Evolutionary conservation across 257 asterid genomes (phyloP).

Genomic region (Fraxinus pennsylvanica): DNA sequence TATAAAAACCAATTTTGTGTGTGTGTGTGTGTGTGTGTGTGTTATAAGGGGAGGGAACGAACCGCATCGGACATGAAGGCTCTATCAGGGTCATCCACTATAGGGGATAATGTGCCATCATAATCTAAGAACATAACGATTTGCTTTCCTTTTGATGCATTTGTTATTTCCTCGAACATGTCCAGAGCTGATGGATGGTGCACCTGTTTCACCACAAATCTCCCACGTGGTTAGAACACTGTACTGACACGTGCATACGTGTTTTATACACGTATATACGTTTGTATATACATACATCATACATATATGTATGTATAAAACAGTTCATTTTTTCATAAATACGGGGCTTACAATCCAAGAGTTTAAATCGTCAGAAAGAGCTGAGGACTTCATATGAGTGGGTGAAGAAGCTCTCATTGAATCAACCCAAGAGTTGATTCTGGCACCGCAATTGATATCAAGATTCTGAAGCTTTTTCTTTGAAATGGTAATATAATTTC

Average conservation of each 20-base stretch:
- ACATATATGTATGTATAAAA: background rate
- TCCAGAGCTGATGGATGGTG: slow-evolving; percentile 84
- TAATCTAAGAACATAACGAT: slow-evolving; percentile 88
- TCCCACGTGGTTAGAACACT: slow-evolving; percentile 16
- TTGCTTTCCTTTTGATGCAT: slow-evolving; percentile 83
- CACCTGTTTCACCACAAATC: slow-evolving; percentile 42
- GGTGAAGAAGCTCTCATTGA: slow-evolving; percentile 93
- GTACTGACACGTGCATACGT: slow-evolving; percentile 31
- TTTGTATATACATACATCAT: background rate
- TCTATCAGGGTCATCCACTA: slow-evolving; percentile 88
- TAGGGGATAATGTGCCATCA: slow-evolving; percentile 95
- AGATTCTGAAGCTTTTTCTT: slow-evolving; percentile 65
- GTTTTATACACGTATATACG: background rate
- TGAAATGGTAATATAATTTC: slow-evolving; percentile 59
- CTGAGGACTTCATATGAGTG: slow-evolving; percentile 54
- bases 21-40: too few species aligned
- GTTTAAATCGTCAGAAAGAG: slow-evolving; percentile 45
- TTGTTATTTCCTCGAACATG: slow-evolving; percentile 74
- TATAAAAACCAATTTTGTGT: too few species aligned
- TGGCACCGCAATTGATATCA: slow-evolving; percentile 47
- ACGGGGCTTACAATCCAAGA: slow-evolving; percentile 62
- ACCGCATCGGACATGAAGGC: slow-evolving; percentile 92
- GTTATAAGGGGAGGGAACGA: slow-evolving; percentile 8
- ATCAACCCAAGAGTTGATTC: slow-evolving; percentile 73
- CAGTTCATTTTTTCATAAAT: background rate